These are phyloP conservation scores for Boletus patriciae DNA, from an alignment of 768 basidiomycete genomes.

Conservation along the genomic window DNA sequence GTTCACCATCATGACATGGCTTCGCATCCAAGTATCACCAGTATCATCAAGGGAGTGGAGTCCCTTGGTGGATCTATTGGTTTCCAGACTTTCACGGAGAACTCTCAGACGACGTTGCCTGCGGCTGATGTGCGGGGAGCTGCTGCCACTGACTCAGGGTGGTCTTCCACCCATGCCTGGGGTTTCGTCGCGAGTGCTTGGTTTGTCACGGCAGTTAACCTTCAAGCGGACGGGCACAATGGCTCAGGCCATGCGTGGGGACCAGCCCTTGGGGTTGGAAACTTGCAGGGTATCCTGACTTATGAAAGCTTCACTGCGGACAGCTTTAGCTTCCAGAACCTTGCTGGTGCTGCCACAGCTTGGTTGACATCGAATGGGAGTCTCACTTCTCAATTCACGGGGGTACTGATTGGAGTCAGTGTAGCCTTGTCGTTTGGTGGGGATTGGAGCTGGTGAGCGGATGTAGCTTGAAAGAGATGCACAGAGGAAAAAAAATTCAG, in stretches of 20 bases:
- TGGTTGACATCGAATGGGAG: neutral
- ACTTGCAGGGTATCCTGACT: neutral
- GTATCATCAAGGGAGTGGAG: neutral
- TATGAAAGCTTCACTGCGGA: neutral
- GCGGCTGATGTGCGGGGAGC: neutral
- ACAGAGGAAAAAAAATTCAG: no score
- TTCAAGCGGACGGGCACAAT: neutral
- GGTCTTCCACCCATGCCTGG: neutral
- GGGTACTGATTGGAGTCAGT: neutral
- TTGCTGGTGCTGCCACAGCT: neutral
- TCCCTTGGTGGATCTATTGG: slow-evolving; percentile 3
- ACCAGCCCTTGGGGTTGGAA: neutral
- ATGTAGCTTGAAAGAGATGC: neutral
- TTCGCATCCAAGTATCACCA: neutral
- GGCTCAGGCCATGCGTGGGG: slow-evolving; percentile 2
- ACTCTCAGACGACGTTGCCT: neutral
- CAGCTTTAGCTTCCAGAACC: neutral
- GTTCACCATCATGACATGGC: neutral
- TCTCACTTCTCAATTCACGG: neutral
- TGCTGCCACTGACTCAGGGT: neutral
- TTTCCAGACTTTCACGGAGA: neutral
- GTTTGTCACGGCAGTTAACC: neutral
- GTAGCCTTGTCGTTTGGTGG: neutral
- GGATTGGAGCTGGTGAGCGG: neutral
- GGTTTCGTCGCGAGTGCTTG: neutral